Percentiles rank a stretch among this genome's conserved stretches.
phyloP scores from a whole-genome alignment of 177 flowering plant genomes.

The Tripterygium wilfordii region DNA sequence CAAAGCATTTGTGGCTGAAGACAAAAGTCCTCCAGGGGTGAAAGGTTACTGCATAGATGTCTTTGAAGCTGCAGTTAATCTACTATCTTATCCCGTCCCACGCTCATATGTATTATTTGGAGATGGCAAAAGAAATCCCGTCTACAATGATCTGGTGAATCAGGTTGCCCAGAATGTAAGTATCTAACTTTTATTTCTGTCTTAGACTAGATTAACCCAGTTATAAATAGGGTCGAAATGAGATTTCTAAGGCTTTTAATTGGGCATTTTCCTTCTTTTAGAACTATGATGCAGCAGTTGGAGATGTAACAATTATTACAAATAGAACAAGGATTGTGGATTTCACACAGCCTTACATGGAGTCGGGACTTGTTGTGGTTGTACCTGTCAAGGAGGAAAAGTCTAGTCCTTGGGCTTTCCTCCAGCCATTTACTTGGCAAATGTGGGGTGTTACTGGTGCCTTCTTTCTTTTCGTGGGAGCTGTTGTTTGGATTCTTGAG shows the following conservation, averaged over 20 bases:
- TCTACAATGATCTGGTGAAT: conserved; percentile 45
- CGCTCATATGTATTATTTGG: conserved; percentile 61
- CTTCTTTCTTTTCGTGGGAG: conserved; percentile 82
- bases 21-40: conserved; percentile 42
- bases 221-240: no score
- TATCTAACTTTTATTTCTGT: conserved; percentile 3
- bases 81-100: conserved; percentile 84
- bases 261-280: conserved; percentile 17
- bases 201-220: no score
- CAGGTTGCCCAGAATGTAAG: conserved; percentile 70
- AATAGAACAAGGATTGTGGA: conserved; percentile 88
- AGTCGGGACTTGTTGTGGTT: conserved; percentile 91
- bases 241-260: no score
- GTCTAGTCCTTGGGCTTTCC: conserved; percentile 84
- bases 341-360: conserved; percentile 89
- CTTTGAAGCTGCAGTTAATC: conserved; percentile 78
- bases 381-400: conserved; percentile 55
- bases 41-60: conserved; percentile 85
- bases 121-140: conserved; percentile 62
- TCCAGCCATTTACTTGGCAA: conserved; percentile 67
- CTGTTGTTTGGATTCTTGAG: conserved; percentile 96
- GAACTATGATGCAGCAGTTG: conserved; percentile 91
- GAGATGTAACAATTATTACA: conserved; percentile 82
- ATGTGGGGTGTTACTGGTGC: conserved; percentile 85
- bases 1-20: conserved; percentile 52